Evolutionary conservation across 371 early-diverging fungal species (phyloP).

Genomic region (Fennellomyces sp.): DNA sequence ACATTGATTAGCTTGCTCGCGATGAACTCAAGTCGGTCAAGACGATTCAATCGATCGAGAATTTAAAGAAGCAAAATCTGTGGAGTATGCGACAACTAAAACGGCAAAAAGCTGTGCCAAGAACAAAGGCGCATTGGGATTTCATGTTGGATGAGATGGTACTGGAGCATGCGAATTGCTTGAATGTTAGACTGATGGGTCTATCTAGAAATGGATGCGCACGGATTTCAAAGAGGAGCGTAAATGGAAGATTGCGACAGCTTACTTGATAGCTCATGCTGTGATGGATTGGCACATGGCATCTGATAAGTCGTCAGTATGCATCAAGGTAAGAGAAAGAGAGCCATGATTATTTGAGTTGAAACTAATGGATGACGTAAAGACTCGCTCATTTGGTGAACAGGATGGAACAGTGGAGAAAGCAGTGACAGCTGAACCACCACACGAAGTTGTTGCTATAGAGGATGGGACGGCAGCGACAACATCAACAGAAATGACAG

Average conservation of each 20-base stretch:
- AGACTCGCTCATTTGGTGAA: neutral
- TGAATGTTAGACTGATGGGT: neutral
- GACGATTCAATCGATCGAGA: conserved; percentile 77
- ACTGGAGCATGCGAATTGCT: conserved; percentile 3
- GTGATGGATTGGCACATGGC: conserved; percentile 85
- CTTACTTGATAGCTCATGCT: conserved; percentile 69
- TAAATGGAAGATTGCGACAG: conserved; percentile 82
- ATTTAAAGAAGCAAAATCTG: conserved; percentile 71
- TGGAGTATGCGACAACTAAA: conserved; percentile 88
- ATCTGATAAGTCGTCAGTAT: conserved; percentile 69
- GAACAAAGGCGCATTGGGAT: conserved; percentile 91
- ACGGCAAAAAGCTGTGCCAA: conserved; percentile 67
- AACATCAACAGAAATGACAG: neutral
- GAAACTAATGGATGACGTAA: too few species aligned
- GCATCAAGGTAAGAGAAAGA: conserved; percentile 56
- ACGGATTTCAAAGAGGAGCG: conserved; percentile 88
- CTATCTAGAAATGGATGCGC: conserved; percentile 74
- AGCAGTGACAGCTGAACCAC: neutral
- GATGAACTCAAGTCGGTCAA: conserved; percentile 82
- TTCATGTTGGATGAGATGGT: conserved; percentile 87
- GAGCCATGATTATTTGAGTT: too few species aligned
- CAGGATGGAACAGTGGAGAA: neutral
- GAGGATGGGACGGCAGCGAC: neutral
- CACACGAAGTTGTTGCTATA: neutral
- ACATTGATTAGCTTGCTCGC: conserved; percentile 63